These are phyloP conservation scores for Fusarium sublunatum DNA, from an alignment of 2,329 filamentous ascomycete species.

Conservation along the genomic window DNA sequence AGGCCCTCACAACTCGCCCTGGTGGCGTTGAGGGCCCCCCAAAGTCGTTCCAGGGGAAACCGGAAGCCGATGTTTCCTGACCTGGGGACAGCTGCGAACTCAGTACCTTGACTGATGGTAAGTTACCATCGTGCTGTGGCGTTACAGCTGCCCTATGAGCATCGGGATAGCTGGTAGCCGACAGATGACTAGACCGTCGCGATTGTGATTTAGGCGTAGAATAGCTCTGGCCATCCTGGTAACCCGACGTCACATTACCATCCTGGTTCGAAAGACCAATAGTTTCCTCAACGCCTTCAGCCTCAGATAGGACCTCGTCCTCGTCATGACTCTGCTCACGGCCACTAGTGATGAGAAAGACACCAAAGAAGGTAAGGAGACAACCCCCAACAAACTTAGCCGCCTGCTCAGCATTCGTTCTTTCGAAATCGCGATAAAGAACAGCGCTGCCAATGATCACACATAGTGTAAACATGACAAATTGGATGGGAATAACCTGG, in stretches of 20 bases:
- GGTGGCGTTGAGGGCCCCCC: slow-evolving; percentile 47
- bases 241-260: slow-evolving; percentile 29
- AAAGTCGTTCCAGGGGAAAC: slow-evolving; percentile 58
- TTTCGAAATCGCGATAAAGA: slow-evolving; percentile 94
- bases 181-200: slow-evolving; percentile 61
- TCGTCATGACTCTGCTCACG: slow-evolving; percentile 70
- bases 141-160: slow-evolving; percentile 51
- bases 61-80: slow-evolving; percentile 55
- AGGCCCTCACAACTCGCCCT: slow-evolving; percentile 52
- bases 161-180: slow-evolving; percentile 59
- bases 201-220: slow-evolving; percentile 51
- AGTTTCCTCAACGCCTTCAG: slow-evolving; percentile 71
- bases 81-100: slow-evolving; percentile 50
- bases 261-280: slow-evolving; percentile 69
- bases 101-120: slow-evolving; percentile 52
- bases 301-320: slow-evolving; percentile 62
- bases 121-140: slow-evolving; percentile 51
- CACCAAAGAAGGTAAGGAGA: slow-evolving; percentile 90
- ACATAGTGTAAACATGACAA: slow-evolving; percentile 94
- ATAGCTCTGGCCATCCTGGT: slow-evolving; percentile 35
- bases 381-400: slow-evolving; percentile 91
- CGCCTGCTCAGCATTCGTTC: slow-evolving; percentile 77
- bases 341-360: slow-evolving; percentile 96
- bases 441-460: slow-evolving; percentile 95
- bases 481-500: slow-evolving; percentile 97